Conservation (phyloP, 306 rosid species). For the Amphicarpaea edgeworthii region DNA sequence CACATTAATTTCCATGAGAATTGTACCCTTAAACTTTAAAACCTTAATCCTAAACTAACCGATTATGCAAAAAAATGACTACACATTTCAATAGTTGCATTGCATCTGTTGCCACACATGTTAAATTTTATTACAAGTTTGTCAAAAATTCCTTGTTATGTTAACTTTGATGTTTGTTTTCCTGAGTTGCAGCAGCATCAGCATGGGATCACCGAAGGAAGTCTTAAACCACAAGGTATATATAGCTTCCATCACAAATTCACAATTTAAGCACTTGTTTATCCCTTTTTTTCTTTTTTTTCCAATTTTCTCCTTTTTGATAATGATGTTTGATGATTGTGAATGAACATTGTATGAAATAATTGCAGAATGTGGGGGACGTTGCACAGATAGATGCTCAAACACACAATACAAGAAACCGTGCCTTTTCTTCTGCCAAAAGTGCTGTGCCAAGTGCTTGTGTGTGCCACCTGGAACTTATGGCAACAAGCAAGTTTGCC, state of each 20-base stretch:
- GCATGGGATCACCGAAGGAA: slow-evolving; percentile 75
- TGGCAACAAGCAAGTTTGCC: slow-evolving; percentile 79
- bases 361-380: slow-evolving; percentile 68
- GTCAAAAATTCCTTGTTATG: neutral
- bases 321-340: neutral
- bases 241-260: slow-evolving; percentile 23
- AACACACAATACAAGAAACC: slow-evolving; percentile 81
- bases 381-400: slow-evolving; percentile 72
- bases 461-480: slow-evolving; percentile 86
- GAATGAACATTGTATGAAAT: no score
- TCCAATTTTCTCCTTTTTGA: neutral
- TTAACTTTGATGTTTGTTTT: neutral
- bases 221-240: slow-evolving; percentile 83
- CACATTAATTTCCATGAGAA: neutral
- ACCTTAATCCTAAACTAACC: neutral
- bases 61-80: neutral
- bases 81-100: neutral
- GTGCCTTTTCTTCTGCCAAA: slow-evolving; percentile 76
- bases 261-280: neutral
- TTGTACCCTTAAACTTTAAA: neutral
- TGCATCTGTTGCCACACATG: neutral
- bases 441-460: slow-evolving; percentile 79
- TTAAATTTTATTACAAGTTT: neutral
- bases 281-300: neutral
- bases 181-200: slow-evolving; percentile 56